These are phyloP conservation scores for Puccinia coronata DNA, from an alignment of 1,284 basidiomycete genomes.

Conservation along the genomic window DNA sequence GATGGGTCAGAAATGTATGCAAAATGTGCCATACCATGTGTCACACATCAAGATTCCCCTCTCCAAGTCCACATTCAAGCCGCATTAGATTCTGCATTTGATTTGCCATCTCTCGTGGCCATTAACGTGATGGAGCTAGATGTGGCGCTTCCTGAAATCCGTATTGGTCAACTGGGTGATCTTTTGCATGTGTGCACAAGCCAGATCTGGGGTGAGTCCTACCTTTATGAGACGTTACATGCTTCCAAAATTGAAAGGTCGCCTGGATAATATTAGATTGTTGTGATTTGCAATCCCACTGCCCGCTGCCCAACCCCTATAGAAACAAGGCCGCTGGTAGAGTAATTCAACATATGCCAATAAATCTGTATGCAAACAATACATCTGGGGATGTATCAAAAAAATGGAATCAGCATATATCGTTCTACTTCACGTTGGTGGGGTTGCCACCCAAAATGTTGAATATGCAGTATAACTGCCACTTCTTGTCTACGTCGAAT, in stretches of 20 bases:
- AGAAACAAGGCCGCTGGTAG: neutral
- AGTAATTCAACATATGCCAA: neutral
- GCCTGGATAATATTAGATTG: neutral
- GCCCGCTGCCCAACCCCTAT: neutral
- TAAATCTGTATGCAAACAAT: neutral
- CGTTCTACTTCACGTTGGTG: neutral
- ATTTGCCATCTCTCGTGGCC: neutral
- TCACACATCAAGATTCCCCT: no score
- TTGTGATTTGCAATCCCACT: neutral
- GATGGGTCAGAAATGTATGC: no score
- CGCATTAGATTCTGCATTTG: no score
- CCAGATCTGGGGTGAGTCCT: neutral
- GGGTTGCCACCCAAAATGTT: neutral
- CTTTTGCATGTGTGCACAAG: neutral
- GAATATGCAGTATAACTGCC: neutral
- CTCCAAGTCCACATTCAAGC: no score
- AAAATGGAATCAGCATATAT: neutral
- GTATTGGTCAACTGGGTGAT: neutral
- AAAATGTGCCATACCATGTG: no score
- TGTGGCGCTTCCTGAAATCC: neutral
- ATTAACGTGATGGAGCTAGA: neutral
- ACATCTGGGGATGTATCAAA: neutral
- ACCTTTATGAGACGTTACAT: no score
- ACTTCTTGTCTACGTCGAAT: neutral
- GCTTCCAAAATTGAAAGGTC: neutral